phyloP scores from a whole-genome alignment of 1,284 basidiomycete species.

The Mycena sp. region DNA sequence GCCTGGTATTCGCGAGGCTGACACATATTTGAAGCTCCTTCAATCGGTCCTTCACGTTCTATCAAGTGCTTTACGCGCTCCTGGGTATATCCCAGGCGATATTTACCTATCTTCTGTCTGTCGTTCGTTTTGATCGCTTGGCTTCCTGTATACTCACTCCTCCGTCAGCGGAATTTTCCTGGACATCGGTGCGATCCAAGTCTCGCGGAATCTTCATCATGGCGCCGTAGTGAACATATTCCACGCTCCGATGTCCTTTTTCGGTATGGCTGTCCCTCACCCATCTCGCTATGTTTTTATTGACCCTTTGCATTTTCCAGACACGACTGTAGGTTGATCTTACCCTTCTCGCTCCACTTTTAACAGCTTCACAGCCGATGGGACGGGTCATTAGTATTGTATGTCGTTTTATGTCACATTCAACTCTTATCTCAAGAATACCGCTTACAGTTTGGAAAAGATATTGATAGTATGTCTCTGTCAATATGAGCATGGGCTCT shows the following conservation, averaged over 20 bases:
- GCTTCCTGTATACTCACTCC: constrained; percentile 13
- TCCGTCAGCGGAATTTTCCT: constrained; percentile 60
- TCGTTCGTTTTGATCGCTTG: constrained; percentile 4
- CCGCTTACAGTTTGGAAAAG: constrained; percentile 60
- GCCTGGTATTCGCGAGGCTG: not conserved
- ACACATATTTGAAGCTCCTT: constrained; percentile 50
- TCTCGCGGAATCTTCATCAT: constrained; percentile 55
- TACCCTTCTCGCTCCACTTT: not conserved
- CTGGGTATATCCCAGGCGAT: constrained; percentile 68
- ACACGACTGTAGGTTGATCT: constrained; percentile 22
- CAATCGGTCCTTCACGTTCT: constrained; percentile 62
- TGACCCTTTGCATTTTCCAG: not conserved
- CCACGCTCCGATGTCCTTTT: constrained; percentile 31
- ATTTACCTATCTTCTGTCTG: constrained; percentile 70
- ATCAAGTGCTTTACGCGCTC: constrained; percentile 78
- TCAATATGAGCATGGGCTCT: constrained; percentile 11
- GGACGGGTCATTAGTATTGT: constrained; percentile 69
- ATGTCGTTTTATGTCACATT: not conserved
- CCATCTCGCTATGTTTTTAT: not conserved
- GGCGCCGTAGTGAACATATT: constrained; percentile 24
- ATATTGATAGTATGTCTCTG: constrained; percentile 59
- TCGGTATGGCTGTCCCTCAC: constrained; percentile 55
- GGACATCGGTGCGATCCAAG: constrained; percentile 65
- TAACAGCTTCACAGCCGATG: constrained; percentile 47
- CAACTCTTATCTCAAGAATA: not conserved